These are phyloP conservation scores for Teunomyces panamensis DNA, from an alignment of 805 yeast genomes.

Conservation along the genomic window DNA sequence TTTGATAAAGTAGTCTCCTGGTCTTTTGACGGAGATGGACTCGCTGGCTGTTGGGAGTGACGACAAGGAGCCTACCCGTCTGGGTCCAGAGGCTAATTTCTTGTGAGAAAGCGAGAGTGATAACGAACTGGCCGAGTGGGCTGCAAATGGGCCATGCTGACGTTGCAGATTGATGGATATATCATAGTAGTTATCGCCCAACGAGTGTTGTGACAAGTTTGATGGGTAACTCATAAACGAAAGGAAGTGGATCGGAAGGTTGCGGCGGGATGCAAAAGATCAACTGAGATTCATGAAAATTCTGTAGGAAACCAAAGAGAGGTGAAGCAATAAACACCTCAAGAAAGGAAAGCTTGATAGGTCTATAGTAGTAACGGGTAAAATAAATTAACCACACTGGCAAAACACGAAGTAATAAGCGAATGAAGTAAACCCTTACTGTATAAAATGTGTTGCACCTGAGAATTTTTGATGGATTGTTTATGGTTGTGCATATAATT, in stretches of 20 bases:
- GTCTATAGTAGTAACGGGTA: too few species aligned
- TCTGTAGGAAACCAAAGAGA: neutral
- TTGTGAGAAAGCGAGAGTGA: constrained; percentile 6
- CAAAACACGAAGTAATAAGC: neutral
- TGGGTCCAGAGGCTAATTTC: constrained; percentile 22
- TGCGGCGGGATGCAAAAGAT: neutral
- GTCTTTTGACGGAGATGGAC: constrained; percentile 24
- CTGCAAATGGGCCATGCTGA: neutral
- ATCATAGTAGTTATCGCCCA: constrained; percentile 27
- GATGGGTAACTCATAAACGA: constrained; percentile 6
- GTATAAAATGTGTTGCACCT: neutral
- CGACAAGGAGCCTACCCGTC: constrained; percentile 27
- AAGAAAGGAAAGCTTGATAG: too few species aligned
- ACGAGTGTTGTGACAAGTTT: constrained; percentile 18
- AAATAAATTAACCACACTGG: neutral
- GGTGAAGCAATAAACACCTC: neutral
- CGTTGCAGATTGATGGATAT: constrained; percentile 12
- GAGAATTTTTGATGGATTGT: neutral
- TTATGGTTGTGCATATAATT: neutral
- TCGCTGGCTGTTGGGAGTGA: constrained; percentile 19
- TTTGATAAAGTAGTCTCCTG: constrained; percentile 39
- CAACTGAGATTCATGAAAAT: neutral
- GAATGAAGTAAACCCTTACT: neutral
- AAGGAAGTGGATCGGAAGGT: neutral
- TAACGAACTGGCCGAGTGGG: constrained; percentile 4